Evolutionary conservation across 208 protist species (phyloP).

Genomic region (Crithidia acanthocephali): DNA sequence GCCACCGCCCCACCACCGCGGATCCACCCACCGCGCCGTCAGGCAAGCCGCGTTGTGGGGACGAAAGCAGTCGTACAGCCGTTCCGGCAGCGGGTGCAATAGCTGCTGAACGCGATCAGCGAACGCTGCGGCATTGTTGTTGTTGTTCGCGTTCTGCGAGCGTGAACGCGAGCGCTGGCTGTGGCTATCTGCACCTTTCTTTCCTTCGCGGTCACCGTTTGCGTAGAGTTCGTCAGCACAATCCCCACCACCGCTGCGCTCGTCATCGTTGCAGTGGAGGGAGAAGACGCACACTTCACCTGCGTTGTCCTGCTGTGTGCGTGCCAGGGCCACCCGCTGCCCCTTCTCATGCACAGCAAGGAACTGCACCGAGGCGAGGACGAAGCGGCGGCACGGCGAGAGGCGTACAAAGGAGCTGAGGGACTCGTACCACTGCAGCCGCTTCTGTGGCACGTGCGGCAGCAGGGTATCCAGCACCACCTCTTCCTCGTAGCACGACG

Average conservation of each 20-base stretch:
- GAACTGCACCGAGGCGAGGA: conserved; percentile 70
- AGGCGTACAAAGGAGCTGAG: conserved; percentile 53
- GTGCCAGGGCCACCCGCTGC: conserved; percentile 3
- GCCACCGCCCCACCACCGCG: conserved; percentile 61
- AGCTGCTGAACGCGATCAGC: conserved; percentile 9
- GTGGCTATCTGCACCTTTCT: background rate
- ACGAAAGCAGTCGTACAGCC: conserved; percentile 48
- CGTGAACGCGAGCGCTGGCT: background rate
- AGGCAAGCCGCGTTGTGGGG: conserved; percentile 44
- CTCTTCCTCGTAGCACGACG: conserved; percentile 44
- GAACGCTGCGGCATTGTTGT: background rate
- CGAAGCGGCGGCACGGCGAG: conserved; percentile 65
- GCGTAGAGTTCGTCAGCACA: no score
- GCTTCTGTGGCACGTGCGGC: conserved; percentile 28
- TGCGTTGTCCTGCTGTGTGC: conserved; percentile 15
- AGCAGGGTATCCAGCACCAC: conserved; percentile 51
- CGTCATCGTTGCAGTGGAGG: conserved; percentile 38
- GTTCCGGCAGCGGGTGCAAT: conserved; percentile 12
- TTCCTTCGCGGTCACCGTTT: background rate
- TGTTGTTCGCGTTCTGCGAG: background rate
- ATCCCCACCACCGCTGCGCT: background rate
- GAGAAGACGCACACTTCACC: conserved; percentile 74
- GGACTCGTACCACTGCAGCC: conserved; percentile 70
- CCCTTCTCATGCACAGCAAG: conserved; percentile 24
- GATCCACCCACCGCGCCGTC: conserved; percentile 66